Base-by-base conservation (phyloP, 768 basidiomycete genomes). In the Phanerodontia chrysosporium region DNA sequence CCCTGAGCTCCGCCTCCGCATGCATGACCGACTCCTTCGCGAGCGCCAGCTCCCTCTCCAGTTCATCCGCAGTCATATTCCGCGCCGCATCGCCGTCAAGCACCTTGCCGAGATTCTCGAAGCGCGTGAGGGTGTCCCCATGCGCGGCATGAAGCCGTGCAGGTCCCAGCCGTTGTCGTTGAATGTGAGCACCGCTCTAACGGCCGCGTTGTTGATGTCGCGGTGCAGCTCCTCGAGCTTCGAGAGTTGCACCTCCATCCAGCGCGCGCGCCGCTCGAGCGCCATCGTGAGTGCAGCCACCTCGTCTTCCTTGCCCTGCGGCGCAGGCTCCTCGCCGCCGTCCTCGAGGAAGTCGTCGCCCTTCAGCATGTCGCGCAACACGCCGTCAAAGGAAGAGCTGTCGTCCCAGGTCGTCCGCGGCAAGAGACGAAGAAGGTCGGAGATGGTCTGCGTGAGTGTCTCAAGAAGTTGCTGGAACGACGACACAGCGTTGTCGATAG, bases 321-420 rank as follows among this genome's bases (percentile, higher is more conserved):
- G 75, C 56, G 83, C 83, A 46, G 86, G 86, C 6, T 79, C 81
- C 25, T 78, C 78, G 52, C 81, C 82, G 2, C 80, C 80, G 62
- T 91, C 90, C 58, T 92, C 91, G 35, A 92, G 76, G 67, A 91
- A 89, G 69, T 93, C 92, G 61, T 92, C 90, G 7, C 90, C 90
- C 69, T 89, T 92, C 44, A 93, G 80, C 89, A 93, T 93, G 62
- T 94, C 92, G 51, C 89, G 82, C 22, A 93, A 75, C 22, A 92
- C 89, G 35, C 90, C 88, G 64, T 92, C 90, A 64, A 92, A 93
- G 10, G 90, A 92, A 0, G 92, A 92, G 62, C 88, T 91, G 66
- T 93, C 91, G 59, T 92, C 89, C 92, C 90, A 93, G 1, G 91
- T 92, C 10, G 89, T 91, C 14, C 90, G 87, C 18, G 92, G 92